Evolutionary conservation across 1,139 yeast genomes (phyloP).

Genomic region (Groenewaldozyma auringiensis): DNA sequence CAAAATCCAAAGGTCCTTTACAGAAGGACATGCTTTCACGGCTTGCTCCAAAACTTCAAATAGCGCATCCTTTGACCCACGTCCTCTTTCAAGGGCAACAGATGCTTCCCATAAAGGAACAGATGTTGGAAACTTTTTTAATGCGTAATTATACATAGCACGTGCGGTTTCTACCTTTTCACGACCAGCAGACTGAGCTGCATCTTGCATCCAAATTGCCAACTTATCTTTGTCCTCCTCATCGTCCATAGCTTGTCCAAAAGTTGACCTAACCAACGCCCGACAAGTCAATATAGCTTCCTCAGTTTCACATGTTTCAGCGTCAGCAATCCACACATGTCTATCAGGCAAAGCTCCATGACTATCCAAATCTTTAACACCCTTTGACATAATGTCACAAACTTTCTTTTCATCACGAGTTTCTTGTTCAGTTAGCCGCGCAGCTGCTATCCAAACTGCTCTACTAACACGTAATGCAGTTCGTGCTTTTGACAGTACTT

Average conservation of each 20-base stretch:
- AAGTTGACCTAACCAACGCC: constrained; percentile 29
- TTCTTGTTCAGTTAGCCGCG: constrained; percentile 58
- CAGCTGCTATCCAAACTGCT: constrained; percentile 65
- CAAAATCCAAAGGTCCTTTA: constrained; percentile 52
- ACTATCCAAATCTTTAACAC: constrained; percentile 39
- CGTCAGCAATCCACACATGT: constrained; percentile 43
- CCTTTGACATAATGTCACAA: constrained; percentile 43
- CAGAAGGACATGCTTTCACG: constrained; percentile 40
- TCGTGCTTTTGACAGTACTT: constrained; percentile 48
- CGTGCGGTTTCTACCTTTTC: constrained; percentile 36
- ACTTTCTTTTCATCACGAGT: constrained; percentile 40
- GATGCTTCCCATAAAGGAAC: constrained; percentile 50
- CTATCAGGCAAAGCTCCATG: constrained; percentile 30
- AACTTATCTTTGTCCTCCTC: constrained; percentile 22
- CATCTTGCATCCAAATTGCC: constrained; percentile 34
- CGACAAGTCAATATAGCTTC: constrained; percentile 30
- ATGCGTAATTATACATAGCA: constrained; percentile 43
- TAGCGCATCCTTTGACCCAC: constrained; percentile 31
- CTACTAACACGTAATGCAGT: constrained; percentile 44
- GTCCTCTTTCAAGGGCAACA: constrained; percentile 40
- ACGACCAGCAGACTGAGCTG: constrained; percentile 25
- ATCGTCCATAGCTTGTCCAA: constrained; percentile 28
- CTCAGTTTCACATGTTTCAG: constrained; percentile 35
- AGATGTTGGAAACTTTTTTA: constrained; percentile 43
- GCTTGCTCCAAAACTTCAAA: constrained; percentile 48